Base-by-base conservation (phyloP, 768 basidiomycete genomes). In the Candolleomyces eurysporus region DNA sequence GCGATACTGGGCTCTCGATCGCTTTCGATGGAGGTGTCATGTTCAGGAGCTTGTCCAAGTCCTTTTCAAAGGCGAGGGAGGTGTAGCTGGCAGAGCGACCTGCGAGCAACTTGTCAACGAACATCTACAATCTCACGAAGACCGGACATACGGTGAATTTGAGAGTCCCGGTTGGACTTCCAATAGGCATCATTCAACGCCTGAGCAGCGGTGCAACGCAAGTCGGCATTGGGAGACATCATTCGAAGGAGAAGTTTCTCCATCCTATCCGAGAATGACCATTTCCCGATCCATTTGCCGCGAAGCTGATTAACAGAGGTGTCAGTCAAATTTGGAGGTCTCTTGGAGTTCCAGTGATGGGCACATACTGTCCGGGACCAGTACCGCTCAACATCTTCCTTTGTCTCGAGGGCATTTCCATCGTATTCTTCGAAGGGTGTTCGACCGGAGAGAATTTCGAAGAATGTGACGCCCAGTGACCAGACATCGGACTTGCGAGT, bases 351-450 rank as follows among this genome's bases (percentile, higher is more conserved):
- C 51, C 58, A 36, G 46, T 14, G 4, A 36, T 36, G 36, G 36
- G 36, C 36, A 73, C 84, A 42, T 61, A 88, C 88, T 3, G 95
- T 94, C 17, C 94, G 84, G 48, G 84, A 77, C 89, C 92, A 96
- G 71, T 99, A 99, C 57, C 82, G 82, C 69, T 93, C 89, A 26
- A 96, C 73, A 64, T 93, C 91, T 48, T 91, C 92, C 67, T 89
- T 87, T 14, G 86, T 89, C 8, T 81, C 76, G 64, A 95, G 89
- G 62, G 89, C 82, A 68, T 96, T 92, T 7, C 87, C 86, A 64
- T 92, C 91, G 45, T 84, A 82, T 64, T 90, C 71, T 71, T 95
- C 91, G 68, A 98, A 98, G 2, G 96, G 95, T 2, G 96, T 98
- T 10, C 96, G 83, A 0, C 96, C 96, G 22, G 89, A 78, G 36